Evolutionary conservation across 805 yeast species (phyloP).

Genomic region (Lachancea kluyveri): DNA sequence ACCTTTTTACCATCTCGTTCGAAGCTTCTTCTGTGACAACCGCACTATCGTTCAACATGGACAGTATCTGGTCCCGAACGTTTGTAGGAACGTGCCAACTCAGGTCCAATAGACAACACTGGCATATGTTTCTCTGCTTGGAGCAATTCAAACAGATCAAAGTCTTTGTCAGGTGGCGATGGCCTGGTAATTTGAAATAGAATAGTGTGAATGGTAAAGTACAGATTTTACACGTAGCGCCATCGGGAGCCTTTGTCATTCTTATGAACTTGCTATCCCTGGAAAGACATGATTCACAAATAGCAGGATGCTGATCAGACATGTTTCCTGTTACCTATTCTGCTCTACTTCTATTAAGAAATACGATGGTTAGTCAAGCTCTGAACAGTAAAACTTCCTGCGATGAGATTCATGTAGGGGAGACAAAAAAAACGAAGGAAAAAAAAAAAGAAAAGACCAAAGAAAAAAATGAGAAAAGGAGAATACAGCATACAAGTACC

Average conservation of each 20-base stretch:
- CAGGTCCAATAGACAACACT: conserved; percentile 77
- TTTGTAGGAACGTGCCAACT: conserved; percentile 75
- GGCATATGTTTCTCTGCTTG: conserved; percentile 75
- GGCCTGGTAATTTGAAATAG: conserved; percentile 43
- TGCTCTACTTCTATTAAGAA: conserved; percentile 1
- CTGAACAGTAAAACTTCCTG: too few relatives aligned
- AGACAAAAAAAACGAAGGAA: too few relatives aligned
- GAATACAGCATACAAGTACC: too few relatives aligned
- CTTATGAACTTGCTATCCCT: conserved; percentile 31
- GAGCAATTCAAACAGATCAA: conserved; percentile 78
- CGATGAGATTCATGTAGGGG: too few relatives aligned
- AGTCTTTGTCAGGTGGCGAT: conserved; percentile 50
- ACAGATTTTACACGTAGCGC: conserved; percentile 82
- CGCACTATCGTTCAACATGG: conserved; percentile 46
- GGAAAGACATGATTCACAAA: conserved; percentile 75
- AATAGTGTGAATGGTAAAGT: conserved; percentile 79
- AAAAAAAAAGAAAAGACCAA: too few relatives aligned
- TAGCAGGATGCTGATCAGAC: conserved; percentile 40
- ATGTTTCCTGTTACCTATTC: not conserved
- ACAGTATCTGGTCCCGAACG: conserved; percentile 72
- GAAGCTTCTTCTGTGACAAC: conserved; percentile 37
- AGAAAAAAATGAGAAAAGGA: too few relatives aligned
- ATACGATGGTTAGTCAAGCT: not conserved
- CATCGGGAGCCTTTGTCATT: conserved; percentile 62
- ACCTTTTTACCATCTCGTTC: conserved; percentile 49